phyloP scores from a whole-genome alignment of 2,329 filamentous ascomycete species.

The Claviceps fusiformis region DNA sequence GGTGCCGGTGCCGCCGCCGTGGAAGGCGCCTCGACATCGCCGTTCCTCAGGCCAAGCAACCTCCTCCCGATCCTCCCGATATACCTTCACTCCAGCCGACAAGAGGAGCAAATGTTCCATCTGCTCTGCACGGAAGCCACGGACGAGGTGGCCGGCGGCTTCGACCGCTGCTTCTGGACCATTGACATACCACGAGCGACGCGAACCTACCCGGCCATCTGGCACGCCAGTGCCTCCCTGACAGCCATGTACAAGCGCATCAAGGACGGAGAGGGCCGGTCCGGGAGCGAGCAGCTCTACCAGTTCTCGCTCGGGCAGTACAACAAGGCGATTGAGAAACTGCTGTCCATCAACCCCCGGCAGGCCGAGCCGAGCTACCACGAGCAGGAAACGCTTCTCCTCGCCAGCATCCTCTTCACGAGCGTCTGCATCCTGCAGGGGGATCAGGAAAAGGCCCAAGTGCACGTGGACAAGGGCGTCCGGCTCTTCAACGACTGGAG shows the following conservation, averaged over 20 bases:
- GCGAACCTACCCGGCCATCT: slow-evolving; percentile 4
- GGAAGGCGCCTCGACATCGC: background rate
- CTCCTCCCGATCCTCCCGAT: background rate
- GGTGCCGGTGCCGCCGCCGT: too few species aligned
- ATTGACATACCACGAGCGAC: slow-evolving; percentile 4
- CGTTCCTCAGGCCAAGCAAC: background rate
- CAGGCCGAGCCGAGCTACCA: background rate
- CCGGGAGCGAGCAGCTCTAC: slow-evolving; percentile 13
- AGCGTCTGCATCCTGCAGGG: slow-evolving; percentile 8
- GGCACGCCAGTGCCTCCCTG: slow-evolving; percentile 4
- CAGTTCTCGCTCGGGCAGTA: slow-evolving; percentile 8
- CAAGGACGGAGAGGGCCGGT: slow-evolving; percentile 9
- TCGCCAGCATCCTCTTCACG: slow-evolving; percentile 5
- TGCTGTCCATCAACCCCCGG: slow-evolving; percentile 3
- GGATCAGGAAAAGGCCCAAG: slow-evolving; percentile 5
- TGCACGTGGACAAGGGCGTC: slow-evolving; percentile 6
- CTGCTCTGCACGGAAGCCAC: slow-evolving; percentile 5
- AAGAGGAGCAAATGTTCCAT: slow-evolving; percentile 7
- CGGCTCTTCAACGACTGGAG: slow-evolving; percentile 7
- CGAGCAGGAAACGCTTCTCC: slow-evolving; percentile 7
- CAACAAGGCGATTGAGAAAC: slow-evolving; percentile 6
- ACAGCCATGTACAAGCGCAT: slow-evolving; percentile 9
- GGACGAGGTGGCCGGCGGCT: slow-evolving; percentile 1
- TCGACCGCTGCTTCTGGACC: slow-evolving; percentile 6
- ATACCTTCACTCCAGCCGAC: background rate